phyloP scores from a whole-genome alignment of 805 yeast species.

The Lipomyces yamanashiensis region DNA sequence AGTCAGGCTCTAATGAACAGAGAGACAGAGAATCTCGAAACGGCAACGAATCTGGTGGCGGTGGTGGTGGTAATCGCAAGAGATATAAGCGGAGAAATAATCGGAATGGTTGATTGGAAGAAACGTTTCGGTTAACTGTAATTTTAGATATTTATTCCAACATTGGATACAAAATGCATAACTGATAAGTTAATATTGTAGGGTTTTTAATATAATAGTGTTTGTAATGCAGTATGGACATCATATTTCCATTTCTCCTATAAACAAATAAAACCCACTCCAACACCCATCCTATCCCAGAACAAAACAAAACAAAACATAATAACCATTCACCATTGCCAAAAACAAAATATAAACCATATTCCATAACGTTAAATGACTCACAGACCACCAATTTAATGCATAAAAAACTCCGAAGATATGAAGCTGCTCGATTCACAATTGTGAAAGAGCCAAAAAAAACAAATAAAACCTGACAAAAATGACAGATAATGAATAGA shows the following conservation, averaged over 20 bases:
- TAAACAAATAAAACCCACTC: too few relatives aligned
- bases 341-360: not conserved
- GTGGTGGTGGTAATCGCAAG: not conserved
- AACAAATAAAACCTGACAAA: not conserved
- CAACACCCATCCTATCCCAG: too few relatives aligned
- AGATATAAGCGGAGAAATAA: not conserved
- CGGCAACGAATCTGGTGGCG: too few relatives aligned
- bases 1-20: not conserved
- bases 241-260: too few relatives aligned
- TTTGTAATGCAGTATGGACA: too few relatives aligned
- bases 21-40: not conserved
- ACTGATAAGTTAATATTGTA: too few relatives aligned
- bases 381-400: not conserved
- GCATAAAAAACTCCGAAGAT: constrained; percentile 7
- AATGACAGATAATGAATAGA: not conserved
- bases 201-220: too few relatives aligned
- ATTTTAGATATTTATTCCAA: too few relatives aligned
- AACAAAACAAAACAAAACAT: too few relatives aligned
- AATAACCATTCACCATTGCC: too few relatives aligned
- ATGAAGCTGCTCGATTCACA: not conserved
- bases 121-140: too few relatives aligned
- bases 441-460: not conserved
- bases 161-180: too few relatives aligned
- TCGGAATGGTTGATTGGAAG: not conserved
- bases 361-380: not conserved